Evolutionary conservation across 768 basidiomycete genomes (phyloP), one percentile per base, ranked within the genome.

Genomic region (Lactarius pseudohatsudake): DNA sequence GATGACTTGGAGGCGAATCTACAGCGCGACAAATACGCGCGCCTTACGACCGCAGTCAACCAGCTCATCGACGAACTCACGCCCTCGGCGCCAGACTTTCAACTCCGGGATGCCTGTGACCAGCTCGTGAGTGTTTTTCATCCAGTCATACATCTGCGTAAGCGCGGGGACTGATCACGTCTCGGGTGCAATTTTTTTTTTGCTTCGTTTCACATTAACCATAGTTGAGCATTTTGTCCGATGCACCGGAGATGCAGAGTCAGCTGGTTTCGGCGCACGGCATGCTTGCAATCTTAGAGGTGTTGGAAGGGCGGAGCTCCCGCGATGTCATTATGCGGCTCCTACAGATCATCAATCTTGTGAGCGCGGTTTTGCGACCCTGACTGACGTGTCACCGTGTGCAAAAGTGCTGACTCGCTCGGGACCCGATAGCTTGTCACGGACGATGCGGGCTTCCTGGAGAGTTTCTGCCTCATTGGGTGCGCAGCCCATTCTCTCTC

Each of bases 391-490:
- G 10, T 22, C 7, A 4, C 32, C 4, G 0, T 60, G 40, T 5
- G 13, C 22, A 18, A 26, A n/a, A 18, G 2, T 66, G 43, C 50
- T 62, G 36, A 66, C 47, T 22, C 18, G 28, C 13, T 20, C 5
- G 22, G 45, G 34, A 13, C 18, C 47, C 4, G 32, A 22, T 65
- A 83, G 81, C 75, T 82, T 59, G 82, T 85, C 26, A 81, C 77
- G 0, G 81, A 83, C 6, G 95, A 98, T 72, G 81, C 93, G 30
- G 90, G 88, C 3, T 89, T 92, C 72, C 77, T 98, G 72, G 97
- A 99, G 76, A 94, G 94, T 71, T 94, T 98, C 78, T 98, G 96
- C 77, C 80, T 98, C 62, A 91, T 95, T 72, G 91, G 91, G 87
- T 88, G 71, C 43, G 84, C 74, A 15, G 7, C 22, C 22, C 22